Base-by-base conservation (phyloP, 495 filamentous ascomycete genomes). In the Penicillium desertorum region DNA sequence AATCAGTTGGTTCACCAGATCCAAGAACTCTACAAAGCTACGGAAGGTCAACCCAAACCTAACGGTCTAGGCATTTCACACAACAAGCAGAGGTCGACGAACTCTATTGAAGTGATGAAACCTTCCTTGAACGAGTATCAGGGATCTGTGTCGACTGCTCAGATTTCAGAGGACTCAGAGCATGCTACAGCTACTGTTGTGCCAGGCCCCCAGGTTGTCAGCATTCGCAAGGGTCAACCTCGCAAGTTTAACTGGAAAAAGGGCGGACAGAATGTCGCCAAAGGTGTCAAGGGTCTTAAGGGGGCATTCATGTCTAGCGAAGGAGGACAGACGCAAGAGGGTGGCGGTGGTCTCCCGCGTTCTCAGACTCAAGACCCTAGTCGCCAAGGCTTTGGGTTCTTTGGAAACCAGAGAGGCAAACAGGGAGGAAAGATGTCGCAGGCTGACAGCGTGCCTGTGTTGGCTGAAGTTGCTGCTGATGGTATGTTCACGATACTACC, bases 171-270 rank as follows among this genome's bases (percentile, higher is more conserved):
- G n/a, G 87, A 88, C 19, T 80, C 74, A 1, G 89, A 91, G 54
- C 80, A 86, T 11, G 81, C 83, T 7, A 83, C 87, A 12, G 81
- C 91, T 14, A 82, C 86, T 10, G 77, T 92, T 54, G 77, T 91
- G 34, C 76, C 85, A 43, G 88, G 91, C 14, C 91, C 94, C 23
- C 93, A 96, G 52, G 86, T 97, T 22, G 87, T 96, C 59, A 94
- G 91, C 66, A 92, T 97, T 62, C 86, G 90, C 54, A 96, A 96
- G 77, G 89, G 88, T 48, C 89, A 96, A 69, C 84, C 86, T 30
- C 96, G 91, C 76, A 96, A 96, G 69, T 96, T 96, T 76, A 95
- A 94, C 74, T 98, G 94, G 93, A 96, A 96, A 81, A 96, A 95
- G 71, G 92, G 91, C 27, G 89, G 90, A 23, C 91, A 95, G 71